Conservation (phyloP, 1,139 yeast genomes). For the Hyphopichia burtonii region DNA sequence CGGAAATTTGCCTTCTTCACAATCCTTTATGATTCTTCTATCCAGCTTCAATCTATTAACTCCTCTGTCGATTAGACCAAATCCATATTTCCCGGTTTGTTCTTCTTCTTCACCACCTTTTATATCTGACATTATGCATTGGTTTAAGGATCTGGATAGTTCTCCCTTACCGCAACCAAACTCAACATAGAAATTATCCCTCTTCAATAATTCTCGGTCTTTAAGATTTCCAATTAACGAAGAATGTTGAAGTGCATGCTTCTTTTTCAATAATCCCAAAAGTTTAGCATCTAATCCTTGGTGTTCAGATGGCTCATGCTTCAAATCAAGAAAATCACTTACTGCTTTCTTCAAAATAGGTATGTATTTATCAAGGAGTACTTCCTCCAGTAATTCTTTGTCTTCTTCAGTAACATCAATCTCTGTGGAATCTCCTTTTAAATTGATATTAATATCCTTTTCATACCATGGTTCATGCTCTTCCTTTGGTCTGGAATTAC, state of each 20-base stretch:
- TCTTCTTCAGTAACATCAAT: constrained; percentile 8
- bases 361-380: constrained; percentile 25
- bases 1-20: constrained; percentile 19
- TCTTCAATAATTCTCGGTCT: constrained; percentile 35
- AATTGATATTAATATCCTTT: constrained; percentile 35
- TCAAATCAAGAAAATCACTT: constrained; percentile 15
- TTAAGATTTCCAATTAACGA: constrained; percentile 73
- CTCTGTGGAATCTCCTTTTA: background rate
- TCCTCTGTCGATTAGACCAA: constrained; percentile 72
- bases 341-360: constrained; percentile 16
- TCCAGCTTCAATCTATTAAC: constrained; percentile 80
- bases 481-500: constrained; percentile 47
- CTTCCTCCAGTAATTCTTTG: constrained; percentile 19
- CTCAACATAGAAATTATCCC: constrained; percentile 53
- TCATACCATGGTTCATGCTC: constrained; percentile 43
- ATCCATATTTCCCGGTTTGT: constrained; percentile 31
- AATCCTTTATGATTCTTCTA: constrained; percentile 59
- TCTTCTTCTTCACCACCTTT: background rate
- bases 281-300: constrained; percentile 36
- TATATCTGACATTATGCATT: constrained; percentile 32
- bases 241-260: constrained; percentile 82
- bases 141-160: constrained; percentile 65
- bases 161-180: constrained; percentile 94
- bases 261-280: constrained; percentile 53
- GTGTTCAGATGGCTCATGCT: constrained; percentile 19